Evolutionary conservation across 1,284 basidiomycete genomes (phyloP).

Genomic region (Ustilago xerochloae): DNA sequence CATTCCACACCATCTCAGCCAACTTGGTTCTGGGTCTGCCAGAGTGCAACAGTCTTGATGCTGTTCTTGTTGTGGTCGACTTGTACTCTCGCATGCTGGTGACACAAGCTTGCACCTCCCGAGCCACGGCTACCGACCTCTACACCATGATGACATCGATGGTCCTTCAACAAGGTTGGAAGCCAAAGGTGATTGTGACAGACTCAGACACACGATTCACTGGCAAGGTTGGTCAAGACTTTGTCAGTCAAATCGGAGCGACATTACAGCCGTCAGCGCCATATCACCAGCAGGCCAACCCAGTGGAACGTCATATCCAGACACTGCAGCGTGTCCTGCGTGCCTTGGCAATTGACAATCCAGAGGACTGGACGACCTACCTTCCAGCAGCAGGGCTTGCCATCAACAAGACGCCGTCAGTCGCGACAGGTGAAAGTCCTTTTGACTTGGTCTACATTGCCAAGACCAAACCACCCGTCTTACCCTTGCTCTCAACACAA

Average conservation of each 20-base stretch:
- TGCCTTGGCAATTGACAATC: not conserved
- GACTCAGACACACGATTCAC: not conserved
- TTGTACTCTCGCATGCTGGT: not conserved
- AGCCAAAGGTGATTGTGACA: not conserved
- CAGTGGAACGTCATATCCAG: not conserved
- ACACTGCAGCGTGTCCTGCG: not conserved
- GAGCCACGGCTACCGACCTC: not conserved
- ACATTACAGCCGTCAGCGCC: not conserved
- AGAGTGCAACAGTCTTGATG: not conserved
- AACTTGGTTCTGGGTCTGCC: not conserved
- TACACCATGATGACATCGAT: not conserved
- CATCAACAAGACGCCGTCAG: not conserved
- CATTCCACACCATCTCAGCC: not conserved
- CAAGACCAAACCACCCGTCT: not conserved
- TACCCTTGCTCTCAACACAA: not conserved
- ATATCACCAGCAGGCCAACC: conserved; percentile 5
- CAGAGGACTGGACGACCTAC: too few species aligned
- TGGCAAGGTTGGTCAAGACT: not conserved
- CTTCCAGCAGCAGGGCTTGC: too few species aligned
- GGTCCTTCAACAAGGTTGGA: not conserved
- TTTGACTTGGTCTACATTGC: not conserved
- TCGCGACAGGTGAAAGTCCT: not conserved
- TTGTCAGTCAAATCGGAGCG: not conserved
- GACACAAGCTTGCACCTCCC: not conserved
- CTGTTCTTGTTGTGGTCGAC: not conserved